phyloP scores from a whole-genome alignment of 345 rosid genomes.

The Chamaenerion angustifolium region DNA sequence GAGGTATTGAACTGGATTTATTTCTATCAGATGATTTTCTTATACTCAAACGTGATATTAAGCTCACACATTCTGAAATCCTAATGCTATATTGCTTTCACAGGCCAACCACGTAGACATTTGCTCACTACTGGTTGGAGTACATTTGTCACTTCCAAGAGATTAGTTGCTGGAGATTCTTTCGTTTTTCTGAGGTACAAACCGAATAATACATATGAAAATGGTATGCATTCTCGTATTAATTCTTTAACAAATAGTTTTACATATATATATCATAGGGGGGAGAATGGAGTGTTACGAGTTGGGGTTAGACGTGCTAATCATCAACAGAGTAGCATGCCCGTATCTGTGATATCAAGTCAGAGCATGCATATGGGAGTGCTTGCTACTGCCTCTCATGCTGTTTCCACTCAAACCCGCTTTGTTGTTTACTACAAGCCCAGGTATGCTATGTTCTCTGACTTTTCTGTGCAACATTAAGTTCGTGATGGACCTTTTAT shows the following conservation, averaged over 20 bases:
- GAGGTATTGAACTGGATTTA: conserved; percentile 32
- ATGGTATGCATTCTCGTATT: not conserved
- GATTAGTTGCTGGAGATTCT: conserved; percentile 78
- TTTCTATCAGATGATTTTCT: not conserved
- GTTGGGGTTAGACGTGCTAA: conserved; percentile 70
- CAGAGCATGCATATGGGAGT: conserved; percentile 96
- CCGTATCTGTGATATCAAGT: conserved; percentile 82
- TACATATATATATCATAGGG: conserved; percentile 23
- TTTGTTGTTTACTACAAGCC: conserved; percentile 90
- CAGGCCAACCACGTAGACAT: conserved; percentile 93
- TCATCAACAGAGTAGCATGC: conserved; percentile 57
- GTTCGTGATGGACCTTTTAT: not conserved
- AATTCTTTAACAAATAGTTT: not conserved
- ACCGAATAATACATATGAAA: conserved; percentile 4
- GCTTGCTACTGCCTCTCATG: conserved; percentile 89
- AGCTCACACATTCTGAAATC: not conserved
- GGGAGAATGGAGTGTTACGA: conserved; percentile 55
- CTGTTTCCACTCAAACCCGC: conserved; percentile 44
- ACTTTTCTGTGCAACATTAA: not conserved
- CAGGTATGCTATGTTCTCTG: conserved; percentile 30
- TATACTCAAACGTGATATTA: too few species aligned
- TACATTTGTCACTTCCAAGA: conserved; percentile 82
- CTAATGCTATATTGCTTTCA: conserved; percentile 5
- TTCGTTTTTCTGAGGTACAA: conserved; percentile 78
- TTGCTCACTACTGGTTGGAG: conserved; percentile 96